Base-by-base conservation (phyloP, 1,284 basidiomycete species). In the Cyathus pygmaeus region DNA sequence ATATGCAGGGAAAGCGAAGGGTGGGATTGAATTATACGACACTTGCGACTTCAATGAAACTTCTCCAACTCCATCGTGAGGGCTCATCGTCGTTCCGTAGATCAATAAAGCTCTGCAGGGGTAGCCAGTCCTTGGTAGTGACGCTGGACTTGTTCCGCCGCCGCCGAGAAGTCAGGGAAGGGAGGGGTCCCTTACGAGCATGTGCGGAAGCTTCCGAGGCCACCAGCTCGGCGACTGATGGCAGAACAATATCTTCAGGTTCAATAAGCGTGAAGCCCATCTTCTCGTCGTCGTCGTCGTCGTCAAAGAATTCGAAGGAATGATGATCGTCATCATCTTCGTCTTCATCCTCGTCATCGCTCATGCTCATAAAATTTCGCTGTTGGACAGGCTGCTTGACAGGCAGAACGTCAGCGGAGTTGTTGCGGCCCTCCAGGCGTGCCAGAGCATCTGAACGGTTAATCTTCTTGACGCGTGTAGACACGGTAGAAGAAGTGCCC, bases 301-400 rank as follows among this genome's bases (percentile, higher is more conserved):
- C 59, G 59, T 64, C 53, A 30, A 15, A 59, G 23, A 62, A 63
- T 19, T 67, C 70, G 24, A 74, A 76, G 1, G 83, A 84, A 44
- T 85, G 85, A 33, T 88, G 87, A 65, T 89, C 87, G 59, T 10
- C 59, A 9, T 36, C 33, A 36, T 36, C 62, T 17, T 66, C 69
- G 26, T 74, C 76, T 1, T 83, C 84, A 44, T 85, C 85, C 41
- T 88, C 87, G 65, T 89, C 87, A 60, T 89, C 88, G 61, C 80
- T 84, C 81, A 89, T 83, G 77, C 79, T 86, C 86, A 90, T 90
- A 66, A 90, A 90, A 72, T 89, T 87, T 29, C 79, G 75, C 49
- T 36, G 63, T 29, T 56, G 59, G 15, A 36, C 9, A 55, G 23
- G 31, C 53, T 27, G 62, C 72, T 65, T 55, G 76, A 59, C 53